phyloP scores from a whole-genome alignment of 225 moss, liverwort and hornwort species.

The Polytrichum formosum region DNA sequence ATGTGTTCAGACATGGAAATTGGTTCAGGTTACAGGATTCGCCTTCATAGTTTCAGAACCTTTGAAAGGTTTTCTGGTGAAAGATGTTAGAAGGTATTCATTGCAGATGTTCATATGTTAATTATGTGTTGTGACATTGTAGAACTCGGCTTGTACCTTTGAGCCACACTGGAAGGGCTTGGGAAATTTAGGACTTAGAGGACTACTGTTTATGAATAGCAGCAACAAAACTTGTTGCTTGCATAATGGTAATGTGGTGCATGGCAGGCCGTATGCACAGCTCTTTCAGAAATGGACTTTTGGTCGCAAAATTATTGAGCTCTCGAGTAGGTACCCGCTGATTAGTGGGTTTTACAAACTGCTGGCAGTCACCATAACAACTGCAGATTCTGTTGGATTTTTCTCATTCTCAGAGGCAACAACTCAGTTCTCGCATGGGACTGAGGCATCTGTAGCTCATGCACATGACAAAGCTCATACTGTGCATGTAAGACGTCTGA shows the following conservation, averaged over 20 bases:
- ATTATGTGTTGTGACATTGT: constrained; percentile 6
- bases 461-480: constrained; percentile 1
- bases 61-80: not conserved
- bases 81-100: not conserved
- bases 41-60: not conserved
- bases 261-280: constrained; percentile 52
- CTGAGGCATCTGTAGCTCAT: not conserved
- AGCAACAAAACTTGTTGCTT: not conserved
- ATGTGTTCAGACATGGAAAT: not conserved
- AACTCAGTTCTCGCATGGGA: not conserved
- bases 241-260: constrained; percentile 10
- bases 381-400: constrained; percentile 60
- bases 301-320: too few relatives aligned
- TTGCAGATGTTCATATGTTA: constrained; percentile 2
- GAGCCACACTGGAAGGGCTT: not conserved
- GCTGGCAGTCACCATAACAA: constrained; percentile 65
- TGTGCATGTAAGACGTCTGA: not conserved
- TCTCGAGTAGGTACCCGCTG: too few relatives aligned
- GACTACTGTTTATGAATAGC: not conserved
- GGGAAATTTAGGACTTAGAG: not conserved
- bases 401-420: constrained; percentile 30
- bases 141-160: constrained; percentile 11
- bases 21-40: not conserved
- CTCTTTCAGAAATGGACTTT: constrained; percentile 63
- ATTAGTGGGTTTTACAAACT: constrained; percentile 60